Conservation (phyloP, 495 filamentous ascomycete genomes). For the Xylaria scruposa region DNA sequence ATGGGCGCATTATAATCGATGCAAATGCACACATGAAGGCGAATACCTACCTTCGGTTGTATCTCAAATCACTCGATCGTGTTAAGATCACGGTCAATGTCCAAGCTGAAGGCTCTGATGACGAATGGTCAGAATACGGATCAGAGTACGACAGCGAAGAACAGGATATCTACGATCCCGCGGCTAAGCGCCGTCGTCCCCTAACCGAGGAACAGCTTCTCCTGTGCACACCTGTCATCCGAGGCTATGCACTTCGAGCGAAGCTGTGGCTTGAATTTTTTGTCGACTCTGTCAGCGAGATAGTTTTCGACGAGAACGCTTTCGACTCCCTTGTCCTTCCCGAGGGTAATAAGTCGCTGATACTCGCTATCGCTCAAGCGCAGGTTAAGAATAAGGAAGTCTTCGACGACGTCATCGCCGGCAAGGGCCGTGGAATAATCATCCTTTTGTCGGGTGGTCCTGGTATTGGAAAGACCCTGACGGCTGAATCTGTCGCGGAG, state of each 20-base stretch:
- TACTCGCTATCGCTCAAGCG: constrained; percentile 58
- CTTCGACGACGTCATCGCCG: constrained; percentile 66
- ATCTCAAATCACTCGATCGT: not conserved
- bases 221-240: constrained; percentile 47
- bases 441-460: constrained; percentile 64
- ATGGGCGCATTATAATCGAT: constrained; percentile 8
- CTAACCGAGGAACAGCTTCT: constrained; percentile 54
- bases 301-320: constrained; percentile 59
- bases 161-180: not conserved
- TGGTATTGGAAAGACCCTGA: constrained; percentile 66
- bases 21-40: not conserved
- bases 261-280: constrained; percentile 54
- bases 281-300: constrained; percentile 45
- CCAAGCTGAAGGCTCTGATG: not conserved
- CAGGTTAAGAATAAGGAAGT: constrained; percentile 53
- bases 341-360: constrained; percentile 57
- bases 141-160: not conserved
- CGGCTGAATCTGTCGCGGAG: constrained; percentile 63
- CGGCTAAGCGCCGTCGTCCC: constrained; percentile 9
- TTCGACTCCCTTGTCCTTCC: constrained; percentile 65
- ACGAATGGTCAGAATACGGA: not conserved
- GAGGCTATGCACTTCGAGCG: constrained; percentile 52
- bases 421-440: constrained; percentile 68
- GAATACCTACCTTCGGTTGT: not conserved
- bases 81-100: not conserved